These are phyloP conservation scores for Phytophthora macrochlamydospora DNA, from an alignment of 352 stramenopile species.

Conservation along the genomic window DNA sequence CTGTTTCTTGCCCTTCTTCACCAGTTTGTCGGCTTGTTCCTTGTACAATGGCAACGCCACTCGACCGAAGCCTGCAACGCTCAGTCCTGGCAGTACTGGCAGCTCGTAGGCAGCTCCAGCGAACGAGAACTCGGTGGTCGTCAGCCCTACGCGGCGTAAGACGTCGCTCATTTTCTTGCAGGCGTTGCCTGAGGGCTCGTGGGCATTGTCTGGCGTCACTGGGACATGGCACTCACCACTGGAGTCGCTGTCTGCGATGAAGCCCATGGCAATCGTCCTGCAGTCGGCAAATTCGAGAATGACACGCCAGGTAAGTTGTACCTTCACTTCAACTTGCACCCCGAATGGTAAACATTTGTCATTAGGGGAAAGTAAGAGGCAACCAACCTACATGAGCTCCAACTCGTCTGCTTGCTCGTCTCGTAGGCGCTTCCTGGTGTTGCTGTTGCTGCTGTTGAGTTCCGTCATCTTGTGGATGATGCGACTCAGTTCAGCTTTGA, in stretches of 20 bases:
- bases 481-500: slow-evolving; percentile 10
- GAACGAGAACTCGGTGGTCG: slow-evolving; percentile 3
- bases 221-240: neutral
- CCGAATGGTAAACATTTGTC: too few species aligned
- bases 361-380: neutral
- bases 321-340: neutral
- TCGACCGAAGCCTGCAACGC: neutral
- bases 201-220: neutral
- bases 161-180: slow-evolving; percentile 9
- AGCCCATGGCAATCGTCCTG: neutral
- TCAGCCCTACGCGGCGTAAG: neutral
- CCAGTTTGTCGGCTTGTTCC: neutral
- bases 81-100: slow-evolving; percentile 7
- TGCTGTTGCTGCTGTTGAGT: neutral
- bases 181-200: neutral
- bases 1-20: neutral
- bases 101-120: slow-evolving; percentile 4
- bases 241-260: neutral
- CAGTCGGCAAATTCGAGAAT: neutral
- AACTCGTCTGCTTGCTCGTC: neutral
- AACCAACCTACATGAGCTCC: neutral
- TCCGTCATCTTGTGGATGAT: neutral
- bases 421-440: neutral
- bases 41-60: slow-evolving; percentile 9
- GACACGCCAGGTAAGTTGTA: neutral